Percentiles rank a stretch among this genome's conserved stretches.
Conservation (phyloP, 345 rosid genomes). For the sweet orange (Citrus sinensis) region DVS_A1.0 CM039163.1:8528501-8529000, state of each 20-base stretch:
- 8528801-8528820: constrained; percentile 7
- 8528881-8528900: background rate
- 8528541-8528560: background rate
- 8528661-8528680: background rate
- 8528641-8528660: background rate
- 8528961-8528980: constrained; percentile 16
- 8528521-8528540: constrained; percentile 5
- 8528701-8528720: constrained; percentile 13
- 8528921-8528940: constrained; percentile 8
- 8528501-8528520: background rate
- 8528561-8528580: background rate
- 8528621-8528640: constrained; percentile 16
- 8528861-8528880: constrained; percentile 14
- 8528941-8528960: background rate
- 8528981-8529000: background rate
- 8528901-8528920: constrained; percentile 12
- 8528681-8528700: constrained; percentile 9
- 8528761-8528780: constrained; percentile 11
- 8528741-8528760: background rate
- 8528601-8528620: constrained; percentile 14
- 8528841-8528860: background rate
- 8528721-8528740: constrained; percentile 7
- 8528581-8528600: constrained; percentile 4
- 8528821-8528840: background rate
- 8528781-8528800: constrained; percentile 9